Conservation (phyloP, 768 basidiomycete genomes). For the Auricularia sp. region DNA sequence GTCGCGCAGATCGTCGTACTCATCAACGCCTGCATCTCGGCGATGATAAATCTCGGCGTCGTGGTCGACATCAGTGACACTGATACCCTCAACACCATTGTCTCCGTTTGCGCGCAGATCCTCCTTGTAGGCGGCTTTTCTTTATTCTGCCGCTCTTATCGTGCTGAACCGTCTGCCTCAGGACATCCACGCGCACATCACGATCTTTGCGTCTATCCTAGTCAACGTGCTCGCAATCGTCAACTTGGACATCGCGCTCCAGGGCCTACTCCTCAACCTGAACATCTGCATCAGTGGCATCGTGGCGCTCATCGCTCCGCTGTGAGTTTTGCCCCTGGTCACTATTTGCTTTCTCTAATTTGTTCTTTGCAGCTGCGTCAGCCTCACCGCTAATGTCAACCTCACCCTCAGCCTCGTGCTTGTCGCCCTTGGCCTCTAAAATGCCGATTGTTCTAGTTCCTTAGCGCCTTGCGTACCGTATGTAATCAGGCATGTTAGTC, state of each 20-base stretch:
- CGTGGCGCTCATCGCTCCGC: neutral
- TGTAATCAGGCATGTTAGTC: too few species aligned
- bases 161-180: neutral
- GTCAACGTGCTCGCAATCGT: neutral
- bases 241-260: neutral
- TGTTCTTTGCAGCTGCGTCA: neutral
- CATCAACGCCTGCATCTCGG: neutral
- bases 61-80: neutral
- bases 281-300: neutral
- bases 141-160: neutral
- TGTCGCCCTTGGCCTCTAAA: neutral
- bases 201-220: neutral
- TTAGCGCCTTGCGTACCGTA: too few species aligned
- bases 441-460: too few species aligned
- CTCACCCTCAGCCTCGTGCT: neutral
- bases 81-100: neutral
- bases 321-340: neutral
- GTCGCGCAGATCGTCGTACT: neutral
- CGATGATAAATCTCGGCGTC: neutral
- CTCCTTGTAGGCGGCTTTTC: neutral
- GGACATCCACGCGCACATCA: neutral
- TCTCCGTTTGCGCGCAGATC: neutral
- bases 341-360: neutral
- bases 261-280: neutral
- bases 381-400: neutral